Evolutionary conservation across 2,329 filamentous ascomycete genomes (phyloP), one percentile per base, ranked within the genome.

Genomic region (Aureobasidium sp.): DNA sequence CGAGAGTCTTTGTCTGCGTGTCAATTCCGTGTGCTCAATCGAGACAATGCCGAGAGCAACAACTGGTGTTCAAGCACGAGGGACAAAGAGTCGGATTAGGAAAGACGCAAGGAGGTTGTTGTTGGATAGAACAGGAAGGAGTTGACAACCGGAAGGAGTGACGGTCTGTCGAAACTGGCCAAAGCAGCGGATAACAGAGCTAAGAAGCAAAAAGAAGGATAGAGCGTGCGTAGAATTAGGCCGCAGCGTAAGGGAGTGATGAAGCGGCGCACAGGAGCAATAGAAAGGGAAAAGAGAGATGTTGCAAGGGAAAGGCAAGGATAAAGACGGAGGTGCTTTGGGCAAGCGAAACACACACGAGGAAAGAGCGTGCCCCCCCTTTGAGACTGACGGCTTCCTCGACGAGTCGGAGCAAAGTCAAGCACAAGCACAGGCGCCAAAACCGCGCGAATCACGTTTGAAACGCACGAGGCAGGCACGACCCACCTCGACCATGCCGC

Each of bases 161-260:
- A 48, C 56, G 59, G 56, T 39, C 17, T 61, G 47, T 37, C 46
- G 47, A 37, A 24, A 62, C 59, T 62, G 59, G 59, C 50, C 59
- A 62, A 47, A 55, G 59, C 59, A 62, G 59, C 29, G 46, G 32
- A 24, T 41, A 43, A 36, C 17, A 56, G 52, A 43, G 29, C 29
- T 41, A 50, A 59, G 44, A 59, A 59, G 56, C 56, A 59, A 20
- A 41, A 48, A 29, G 39, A 43, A 37, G 37, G 32, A 59, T 32
- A 37, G 36, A n/a, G 36, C 41, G 41, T 32, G 55, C 41, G 41
- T 46, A 20, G 32, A 20, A 41, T 47, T 48, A 47, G 43, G 44
- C 39, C 34, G 48, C 59, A 55, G 48, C 59, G n/a, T 53, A 62
- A 62, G 48, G 50, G 59, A 62, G 59, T 52, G 59, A 62, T 62